phyloP scores from a whole-genome alignment of 2,329 filamentous ascomycete species.

The Onygenales sp. region DNA sequence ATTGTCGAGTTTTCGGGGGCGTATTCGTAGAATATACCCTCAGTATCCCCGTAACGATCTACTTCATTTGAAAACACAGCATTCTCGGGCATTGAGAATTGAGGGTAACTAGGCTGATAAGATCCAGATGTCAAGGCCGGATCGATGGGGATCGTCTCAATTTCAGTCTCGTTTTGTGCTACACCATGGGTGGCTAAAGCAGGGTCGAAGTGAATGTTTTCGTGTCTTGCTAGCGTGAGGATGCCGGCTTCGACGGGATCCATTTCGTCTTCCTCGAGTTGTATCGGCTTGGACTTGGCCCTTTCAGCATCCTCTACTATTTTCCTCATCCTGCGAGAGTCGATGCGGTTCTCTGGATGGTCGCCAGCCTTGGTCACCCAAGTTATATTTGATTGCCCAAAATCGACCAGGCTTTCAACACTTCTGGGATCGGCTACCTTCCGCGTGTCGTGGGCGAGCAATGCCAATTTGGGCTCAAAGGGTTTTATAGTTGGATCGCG shows the following conservation, averaged over 20 bases:
- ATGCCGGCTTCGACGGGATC: conserved; percentile 27
- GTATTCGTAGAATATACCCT: conserved; percentile 26
- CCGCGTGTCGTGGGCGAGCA: conserved; percentile 83
- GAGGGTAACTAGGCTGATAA: conserved; percentile 4
- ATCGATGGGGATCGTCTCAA: conserved; percentile 33
- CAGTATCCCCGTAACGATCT: conserved; percentile 22
- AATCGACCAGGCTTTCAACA: conserved; percentile 83
- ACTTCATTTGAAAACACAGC: conserved; percentile 19
- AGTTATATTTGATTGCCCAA: conserved; percentile 74
- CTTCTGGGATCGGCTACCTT: conserved; percentile 85
- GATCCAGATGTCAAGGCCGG: conserved; percentile 24
- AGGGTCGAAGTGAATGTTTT: conserved; percentile 4
- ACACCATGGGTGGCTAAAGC: conserved; percentile 6
- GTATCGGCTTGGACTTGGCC: conserved; percentile 36
- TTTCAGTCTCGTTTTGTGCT: conserved; percentile 6
- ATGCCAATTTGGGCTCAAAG: conserved; percentile 77
- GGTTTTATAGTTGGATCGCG: conserved; percentile 59
- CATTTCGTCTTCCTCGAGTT: conserved; percentile 34
- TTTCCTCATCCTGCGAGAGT: conserved; percentile 35
- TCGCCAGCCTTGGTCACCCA: conserved; percentile 61
- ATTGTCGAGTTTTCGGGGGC: conserved; percentile 14
- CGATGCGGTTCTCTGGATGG: conserved; percentile 21
- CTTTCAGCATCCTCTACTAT: conserved; percentile 45
- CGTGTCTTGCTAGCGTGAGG: conserved; percentile 14
- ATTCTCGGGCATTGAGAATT: conserved; percentile 19